These are phyloP conservation scores for Mimosa bimucronata DNA, from an alignment of 306 rosid species.

Conservation along the genomic window DNA sequence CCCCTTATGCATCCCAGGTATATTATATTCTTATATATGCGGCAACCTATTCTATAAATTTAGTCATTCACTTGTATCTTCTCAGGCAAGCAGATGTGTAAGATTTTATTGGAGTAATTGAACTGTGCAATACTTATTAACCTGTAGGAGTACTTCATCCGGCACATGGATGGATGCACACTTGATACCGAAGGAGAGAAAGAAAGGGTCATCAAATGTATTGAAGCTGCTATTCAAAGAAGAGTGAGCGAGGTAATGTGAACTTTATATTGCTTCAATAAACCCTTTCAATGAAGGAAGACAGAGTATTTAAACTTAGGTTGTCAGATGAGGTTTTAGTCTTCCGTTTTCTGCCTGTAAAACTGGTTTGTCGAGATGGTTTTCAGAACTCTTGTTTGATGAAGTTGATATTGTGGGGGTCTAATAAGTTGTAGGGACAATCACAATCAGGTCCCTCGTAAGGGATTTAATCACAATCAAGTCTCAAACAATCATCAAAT, in stretches of 20 bases:
- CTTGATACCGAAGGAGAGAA: slow-evolving; percentile 87
- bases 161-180: slow-evolving; percentile 90
- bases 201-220: slow-evolving; percentile 85
- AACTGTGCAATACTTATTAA: slow-evolving; percentile 3
- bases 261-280: slow-evolving; percentile 14
- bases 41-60: neutral
- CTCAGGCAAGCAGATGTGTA: neutral
- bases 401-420: no score
- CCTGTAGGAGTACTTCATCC: slow-evolving; percentile 71
- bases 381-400: no score
- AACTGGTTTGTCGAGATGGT: no score
- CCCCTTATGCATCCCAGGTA: slow-evolving; percentile 85
- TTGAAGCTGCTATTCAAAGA: slow-evolving; percentile 90
- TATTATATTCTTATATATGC: neutral
- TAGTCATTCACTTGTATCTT: slow-evolving; percentile 1
- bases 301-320: neutral
- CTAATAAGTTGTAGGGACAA: no score
- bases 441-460: no score
- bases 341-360: no score
- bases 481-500: no score
- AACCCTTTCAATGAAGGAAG: slow-evolving; percentile 9
- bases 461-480: no score
- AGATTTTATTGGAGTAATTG: neutral
- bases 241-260: slow-evolving; percentile 82
- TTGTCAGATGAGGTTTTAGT: no score